A percentile compares a stretch with the other conserved stretches of the same genome.
Conservation (phyloP, 1,284 basidiomycete genomes). For the Marasmius sp. region DNA sequence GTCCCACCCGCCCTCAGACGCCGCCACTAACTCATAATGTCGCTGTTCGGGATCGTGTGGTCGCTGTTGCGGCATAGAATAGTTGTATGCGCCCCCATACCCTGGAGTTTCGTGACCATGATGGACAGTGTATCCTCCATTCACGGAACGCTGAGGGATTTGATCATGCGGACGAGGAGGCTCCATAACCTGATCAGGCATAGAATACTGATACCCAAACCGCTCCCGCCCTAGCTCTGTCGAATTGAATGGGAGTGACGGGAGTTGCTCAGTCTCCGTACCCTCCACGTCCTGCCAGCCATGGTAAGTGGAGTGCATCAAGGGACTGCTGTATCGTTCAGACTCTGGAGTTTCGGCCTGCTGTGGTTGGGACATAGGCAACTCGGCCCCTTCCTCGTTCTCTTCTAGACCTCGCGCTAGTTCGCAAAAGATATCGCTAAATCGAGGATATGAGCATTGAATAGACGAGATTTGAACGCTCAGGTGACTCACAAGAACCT, state of each 20-base stretch:
- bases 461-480: neutral
- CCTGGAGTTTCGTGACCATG: no score
- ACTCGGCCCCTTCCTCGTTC: neutral
- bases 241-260: neutral
- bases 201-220: neutral
- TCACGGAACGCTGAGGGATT: neutral
- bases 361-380: no score
- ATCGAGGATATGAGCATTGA: neutral
- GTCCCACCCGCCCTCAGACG: no score
- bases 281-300: neutral
- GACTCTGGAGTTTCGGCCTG: no score
- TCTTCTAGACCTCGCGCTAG: slow-evolving; percentile 4
- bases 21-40: no score
- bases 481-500: slow-evolving; percentile 10
- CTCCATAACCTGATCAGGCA: neutral
- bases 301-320: neutral
- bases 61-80: no score
- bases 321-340: neutral
- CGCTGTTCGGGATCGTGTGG: no score
- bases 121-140: no score
- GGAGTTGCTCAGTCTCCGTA: neutral
- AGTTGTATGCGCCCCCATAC: no score
- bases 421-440: slow-evolving; percentile 13
- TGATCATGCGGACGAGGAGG: neutral
- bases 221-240: neutral